These are phyloP conservation scores for Miamiensis avidus DNA, from an alignment of 169 alveolate species.

Conservation along the genomic window DNA sequence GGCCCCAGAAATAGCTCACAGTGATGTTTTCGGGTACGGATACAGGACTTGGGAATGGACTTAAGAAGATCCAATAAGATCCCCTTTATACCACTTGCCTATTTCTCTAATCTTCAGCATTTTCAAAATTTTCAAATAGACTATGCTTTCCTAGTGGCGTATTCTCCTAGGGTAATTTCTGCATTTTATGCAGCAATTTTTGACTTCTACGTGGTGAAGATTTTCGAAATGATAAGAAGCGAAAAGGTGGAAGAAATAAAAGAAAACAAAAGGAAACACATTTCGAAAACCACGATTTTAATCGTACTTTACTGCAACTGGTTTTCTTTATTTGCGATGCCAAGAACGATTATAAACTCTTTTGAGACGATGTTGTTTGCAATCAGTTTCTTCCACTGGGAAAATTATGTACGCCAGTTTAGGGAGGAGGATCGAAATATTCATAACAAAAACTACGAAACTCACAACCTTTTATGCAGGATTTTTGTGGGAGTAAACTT, in stretches of 20 bases:
- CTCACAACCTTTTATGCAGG: neutral
- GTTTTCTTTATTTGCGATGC: neutral
- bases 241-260: neutral
- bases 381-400: neutral
- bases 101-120: neutral
- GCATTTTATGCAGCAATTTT: neutral
- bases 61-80: constrained; percentile 16
- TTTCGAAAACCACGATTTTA: neutral
- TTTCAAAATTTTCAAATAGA: neutral
- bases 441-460: neutral
- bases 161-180: neutral
- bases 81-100: constrained; percentile 2
- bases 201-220: neutral
- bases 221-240: neutral
- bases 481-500: neutral
- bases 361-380: neutral
- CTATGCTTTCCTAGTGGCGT: neutral
- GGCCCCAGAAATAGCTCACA: constrained; percentile 32
- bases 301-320: neutral
- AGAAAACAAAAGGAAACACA: neutral
- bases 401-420: too few species aligned
- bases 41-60: constrained; percentile 39
- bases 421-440: too few species aligned
- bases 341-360: neutral
- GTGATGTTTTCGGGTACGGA: constrained; percentile 37